Percentiles rank a stretch among this genome's conserved stretches.
Conservation (phyloP, 176 grass and related monocot genomes). For the Themeda triandra region DNA sequence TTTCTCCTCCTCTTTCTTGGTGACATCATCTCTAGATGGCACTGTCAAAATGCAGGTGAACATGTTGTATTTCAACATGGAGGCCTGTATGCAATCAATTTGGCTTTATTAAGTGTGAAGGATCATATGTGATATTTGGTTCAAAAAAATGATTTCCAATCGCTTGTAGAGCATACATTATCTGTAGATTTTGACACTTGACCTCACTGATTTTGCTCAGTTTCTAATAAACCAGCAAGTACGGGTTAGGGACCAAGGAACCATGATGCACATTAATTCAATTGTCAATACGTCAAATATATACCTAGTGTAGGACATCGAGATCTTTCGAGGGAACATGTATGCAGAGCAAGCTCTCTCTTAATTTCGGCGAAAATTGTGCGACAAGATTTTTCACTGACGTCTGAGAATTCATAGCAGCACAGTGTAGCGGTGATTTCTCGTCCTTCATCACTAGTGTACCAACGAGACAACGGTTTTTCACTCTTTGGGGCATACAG, state of each 20-base stretch:
- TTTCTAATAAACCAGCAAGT: slow-evolving; percentile 7
- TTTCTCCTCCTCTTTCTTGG: not conserved
- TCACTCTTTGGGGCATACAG: not conserved
- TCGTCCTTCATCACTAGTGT: not conserved
- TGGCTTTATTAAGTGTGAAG: not conserved
- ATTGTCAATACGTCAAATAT: not conserved
- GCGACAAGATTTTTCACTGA: not conserved
- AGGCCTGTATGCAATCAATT: not conserved
- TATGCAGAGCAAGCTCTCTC: not conserved
- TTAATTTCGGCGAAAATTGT: not conserved
- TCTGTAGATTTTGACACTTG: slow-evolving; percentile 8
- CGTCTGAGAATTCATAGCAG: not conserved
- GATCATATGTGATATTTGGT: not conserved
- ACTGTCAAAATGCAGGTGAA: not conserved
- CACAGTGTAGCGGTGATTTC: not conserved
- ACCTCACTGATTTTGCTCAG: not conserved
- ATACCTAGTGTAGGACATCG: not conserved
- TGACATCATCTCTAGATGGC: not conserved
- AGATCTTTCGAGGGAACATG: slow-evolving; percentile 8
- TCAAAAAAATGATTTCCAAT: not conserved
- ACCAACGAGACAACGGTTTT: not conserved
- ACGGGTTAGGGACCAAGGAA: not conserved
- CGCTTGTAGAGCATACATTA: not conserved
- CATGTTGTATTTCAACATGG: not conserved
- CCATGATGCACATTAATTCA: not conserved